Evolutionary conservation across 1,284 basidiomycete species (phyloP), one percentile per base, ranked within the genome.

Genomic region (Ganoderma sinense): DNA sequence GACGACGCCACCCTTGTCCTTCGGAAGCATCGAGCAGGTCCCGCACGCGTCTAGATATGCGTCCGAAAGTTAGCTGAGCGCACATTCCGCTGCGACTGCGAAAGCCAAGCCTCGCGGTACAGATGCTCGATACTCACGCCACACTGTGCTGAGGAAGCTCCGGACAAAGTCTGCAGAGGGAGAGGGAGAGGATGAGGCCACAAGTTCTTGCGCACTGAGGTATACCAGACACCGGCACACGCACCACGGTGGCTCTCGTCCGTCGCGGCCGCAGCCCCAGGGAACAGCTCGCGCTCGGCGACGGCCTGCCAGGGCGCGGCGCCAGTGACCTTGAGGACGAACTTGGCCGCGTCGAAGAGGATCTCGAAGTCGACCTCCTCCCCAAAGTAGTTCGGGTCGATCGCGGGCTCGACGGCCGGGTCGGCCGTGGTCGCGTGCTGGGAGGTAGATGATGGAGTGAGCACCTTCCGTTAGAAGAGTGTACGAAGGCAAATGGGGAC

Each of bases 1-100:
- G 45, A 91, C 88, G 13, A 90, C 89, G 67, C 89, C 89, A 58
- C 87, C 86, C 67, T 83, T 76, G 40, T 83, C 83, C 64, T 81
- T 75, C 14, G 89, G 89, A 56, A 89, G 77, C 88, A 90, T 89
- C 0, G 87, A 82, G 66, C 82, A 84, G 2, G 75, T 78, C 2
- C 80, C 81, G n/a, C 70, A 72, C 1, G 80, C 74, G 65, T 82
- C 74, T 75, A 36, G 33, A 36, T 36, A 36, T 36, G 33, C 33
- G 4, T 11, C 48, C 48, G 23, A 36, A 10, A 10, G 4, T 4
- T 7, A n/a, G 7, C 2, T 14, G 39, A 23, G 43, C 11, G 10
- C 26, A 48, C 23, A 8, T 16, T 18, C 11, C 2, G 26, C 13
- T 20, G 23, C 16, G 53, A 43, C 18, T 5, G 13, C 7, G 11